Evolutionary conservation across 1,284 basidiomycete genomes (phyloP), one percentile per base, ranked within the genome.

Genomic region (Ceratobasidium sp.): DNA sequence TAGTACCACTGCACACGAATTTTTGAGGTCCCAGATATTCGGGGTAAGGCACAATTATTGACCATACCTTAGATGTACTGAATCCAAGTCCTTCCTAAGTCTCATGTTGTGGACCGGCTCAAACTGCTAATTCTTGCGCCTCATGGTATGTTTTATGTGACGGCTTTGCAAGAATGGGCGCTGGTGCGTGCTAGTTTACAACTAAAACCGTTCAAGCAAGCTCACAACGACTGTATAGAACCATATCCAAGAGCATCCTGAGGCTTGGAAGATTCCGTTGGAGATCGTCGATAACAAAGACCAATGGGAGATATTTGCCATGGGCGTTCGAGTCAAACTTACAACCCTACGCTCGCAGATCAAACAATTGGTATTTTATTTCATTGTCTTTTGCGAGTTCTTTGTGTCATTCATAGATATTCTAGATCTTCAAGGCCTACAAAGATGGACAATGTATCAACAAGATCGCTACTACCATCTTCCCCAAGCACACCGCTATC

Each of bases 161-260:
- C 40, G 5, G 22, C 27, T 3, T 29, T 58, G 15, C 56, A 58
- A 29, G 56, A 58, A 29, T 58, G 27, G 40, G 25, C 32, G 15
- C 13, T 58, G 40, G 56, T 58, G 20, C 29, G 58, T 55, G 38
- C 38, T 40, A n/a, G n/a, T n/a, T n/a, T n/a, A n/a, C n/a, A n/a
- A n/a, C n/a, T n/a, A n/a, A n/a, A n/a, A n/a, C n/a, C n/a, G n/a
- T n/a, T n/a, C n/a, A n/a, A n/a, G n/a, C n/a, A n/a, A 40, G 38
- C 38, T 40, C 7, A 40, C 38, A 40, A 40, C 38, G 17, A 40
- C 34, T n/a, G 2, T n/a, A 38, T n/a, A 55, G 53, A 20, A 4
- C n/a, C 15, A 55, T 35, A 55, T 55, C 29, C 12, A 17, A 13
- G 15, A 20, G 13, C 15, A 35, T 22, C 53, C 53, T 1, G 53